These are phyloP conservation scores for Ceratocystis eucalypticola DNA, from an alignment of 2,329 filamentous ascomycete species.

Conservation along the genomic window DNA sequence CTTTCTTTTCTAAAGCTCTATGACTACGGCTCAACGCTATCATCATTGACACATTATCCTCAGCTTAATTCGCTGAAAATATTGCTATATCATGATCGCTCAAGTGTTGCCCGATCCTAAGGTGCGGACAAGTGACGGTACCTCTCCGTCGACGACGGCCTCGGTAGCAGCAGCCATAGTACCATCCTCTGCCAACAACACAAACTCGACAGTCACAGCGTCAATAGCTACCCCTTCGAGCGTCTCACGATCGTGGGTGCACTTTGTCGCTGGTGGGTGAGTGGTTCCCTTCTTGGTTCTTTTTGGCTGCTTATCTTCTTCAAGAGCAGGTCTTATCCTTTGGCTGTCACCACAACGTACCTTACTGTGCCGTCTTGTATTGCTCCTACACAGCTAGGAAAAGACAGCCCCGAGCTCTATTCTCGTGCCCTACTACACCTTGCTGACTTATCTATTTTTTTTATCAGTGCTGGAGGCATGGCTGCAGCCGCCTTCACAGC, in stretches of 20 bases:
- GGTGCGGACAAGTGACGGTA: not conserved
- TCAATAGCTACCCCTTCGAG: slow-evolving; percentile 25
- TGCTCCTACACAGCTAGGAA: not conserved
- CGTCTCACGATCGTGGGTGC: slow-evolving; percentile 71
- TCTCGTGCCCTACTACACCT: not conserved
- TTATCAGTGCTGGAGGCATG: slow-evolving; percentile 66
- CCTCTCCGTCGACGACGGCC: slow-evolving; percentile 21
- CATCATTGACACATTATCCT: not conserved
- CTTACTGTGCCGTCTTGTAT: no score
- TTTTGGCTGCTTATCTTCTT: not conserved
- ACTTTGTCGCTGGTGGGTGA: slow-evolving; percentile 83
- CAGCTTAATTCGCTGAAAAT: not conserved
- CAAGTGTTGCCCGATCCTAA: not conserved
- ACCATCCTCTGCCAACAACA: not conserved
- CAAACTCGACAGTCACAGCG: not conserved
- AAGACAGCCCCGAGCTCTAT: not conserved
- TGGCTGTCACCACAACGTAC: not conserved
- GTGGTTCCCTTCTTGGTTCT: slow-evolving; percentile 24
- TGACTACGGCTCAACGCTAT: not conserved
- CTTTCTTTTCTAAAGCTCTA: not conserved
- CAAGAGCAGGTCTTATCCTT: not conserved
- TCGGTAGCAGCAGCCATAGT: slow-evolving; percentile 33
- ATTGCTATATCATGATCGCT: not conserved
- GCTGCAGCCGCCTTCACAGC: slow-evolving; percentile 84
- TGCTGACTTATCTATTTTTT: slow-evolving; percentile 14